Conservation (phyloP, 352 stramenopile genomes). For the Phytophthora colocasiae region DNA sequence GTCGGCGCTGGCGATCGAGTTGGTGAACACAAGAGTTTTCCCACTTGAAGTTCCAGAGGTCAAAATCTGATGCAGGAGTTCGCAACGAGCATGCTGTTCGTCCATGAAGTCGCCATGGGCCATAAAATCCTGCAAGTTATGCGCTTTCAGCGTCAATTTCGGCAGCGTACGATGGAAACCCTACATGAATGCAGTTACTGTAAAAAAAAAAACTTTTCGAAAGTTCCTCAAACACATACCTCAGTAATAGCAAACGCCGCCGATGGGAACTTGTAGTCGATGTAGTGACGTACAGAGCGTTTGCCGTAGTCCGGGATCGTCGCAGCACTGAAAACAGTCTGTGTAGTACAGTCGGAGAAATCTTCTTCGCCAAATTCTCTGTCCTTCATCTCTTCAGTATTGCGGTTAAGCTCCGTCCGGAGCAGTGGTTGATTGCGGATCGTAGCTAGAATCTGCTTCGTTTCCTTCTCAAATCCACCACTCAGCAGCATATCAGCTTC, state of each 20-base stretch:
- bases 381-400: slow-evolving; percentile 19
- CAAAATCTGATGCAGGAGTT: slow-evolving; percentile 64
- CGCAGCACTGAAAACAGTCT: slow-evolving; percentile 84
- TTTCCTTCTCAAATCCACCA: slow-evolving; percentile 79
- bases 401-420: slow-evolving; percentile 49
- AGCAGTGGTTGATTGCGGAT: slow-evolving; percentile 83
- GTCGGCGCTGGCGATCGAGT: slow-evolving; percentile 77
- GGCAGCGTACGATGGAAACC: slow-evolving; percentile 78
- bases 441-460: slow-evolving; percentile 82
- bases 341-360: slow-evolving; percentile 40
- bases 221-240: slow-evolving; percentile 31
- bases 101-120: slow-evolving; percentile 22
- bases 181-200: slow-evolving; percentile 29
- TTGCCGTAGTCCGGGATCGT: slow-evolving; percentile 87
- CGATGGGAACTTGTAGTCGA: slow-evolving; percentile 80
- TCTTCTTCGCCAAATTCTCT: slow-evolving; percentile 28
- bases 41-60: slow-evolving; percentile 13
- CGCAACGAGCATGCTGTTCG: slow-evolving; percentile 40
- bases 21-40: slow-evolving; percentile 79
- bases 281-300: slow-evolving; percentile 68
- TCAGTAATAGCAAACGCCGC: slow-evolving; percentile 70
- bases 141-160: slow-evolving; percentile 46
- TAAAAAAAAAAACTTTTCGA: too few relatives aligned
- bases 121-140: slow-evolving; percentile 54
- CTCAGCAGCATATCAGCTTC: slow-evolving; percentile 85